A percentile compares a stretch with the other conserved stretches of the same genome.
phyloP scores from a whole-genome alignment of 805 yeast genomes.

The Metschnikowia aberdeeniae region DNA sequence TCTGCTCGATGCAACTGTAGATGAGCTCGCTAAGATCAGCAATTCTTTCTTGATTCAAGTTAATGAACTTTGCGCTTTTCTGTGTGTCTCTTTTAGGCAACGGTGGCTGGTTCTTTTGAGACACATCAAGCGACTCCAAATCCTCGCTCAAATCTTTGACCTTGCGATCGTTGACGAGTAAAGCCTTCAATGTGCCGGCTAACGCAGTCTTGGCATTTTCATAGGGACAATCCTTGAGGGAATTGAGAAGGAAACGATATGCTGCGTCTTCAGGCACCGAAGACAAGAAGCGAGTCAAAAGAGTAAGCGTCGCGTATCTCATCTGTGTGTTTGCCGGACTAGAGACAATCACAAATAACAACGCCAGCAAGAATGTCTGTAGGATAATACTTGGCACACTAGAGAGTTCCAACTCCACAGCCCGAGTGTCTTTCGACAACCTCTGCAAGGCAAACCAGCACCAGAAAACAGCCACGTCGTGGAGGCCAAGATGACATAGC shows the following conservation, averaged over 20 bases:
- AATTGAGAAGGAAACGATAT: conserved; percentile 59
- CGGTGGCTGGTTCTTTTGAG: conserved; percentile 24
- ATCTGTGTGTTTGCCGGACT: conserved; percentile 23
- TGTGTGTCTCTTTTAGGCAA: conserved; percentile 16
- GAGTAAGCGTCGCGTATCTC: conserved; percentile 47
- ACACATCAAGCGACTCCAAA: conserved; percentile 8
- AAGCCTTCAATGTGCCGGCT: conserved; percentile 66
- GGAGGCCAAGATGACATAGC: conserved; percentile 18
- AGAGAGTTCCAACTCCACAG: conserved; percentile 28
- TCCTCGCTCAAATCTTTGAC: conserved; percentile 12
- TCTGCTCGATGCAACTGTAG: conserved; percentile 31
- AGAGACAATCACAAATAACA: conserved; percentile 20
- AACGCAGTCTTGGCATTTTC: conserved; percentile 55
- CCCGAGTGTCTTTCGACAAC: conserved; percentile 12
- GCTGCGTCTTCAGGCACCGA: conserved; percentile 52
- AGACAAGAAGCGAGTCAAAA: conserved; percentile 61
- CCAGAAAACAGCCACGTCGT: conserved; percentile 35
- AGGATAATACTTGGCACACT: conserved; percentile 28
- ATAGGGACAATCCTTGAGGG: conserved; percentile 63
- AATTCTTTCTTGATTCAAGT: conserved; percentile 39
- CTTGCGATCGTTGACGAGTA: conserved; percentile 34
- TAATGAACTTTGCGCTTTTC: conserved; percentile 36
- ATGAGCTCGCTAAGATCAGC: conserved; percentile 43
- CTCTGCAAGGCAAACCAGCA: conserved; percentile 34
- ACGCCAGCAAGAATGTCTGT: conserved; percentile 27